A percentile compares a stretch with the other conserved stretches of the same genome.
phyloP scores from a whole-genome alignment of 2,329 filamentous ascomycete genomes.

The Dendrostoma leiphaemia region DNA sequence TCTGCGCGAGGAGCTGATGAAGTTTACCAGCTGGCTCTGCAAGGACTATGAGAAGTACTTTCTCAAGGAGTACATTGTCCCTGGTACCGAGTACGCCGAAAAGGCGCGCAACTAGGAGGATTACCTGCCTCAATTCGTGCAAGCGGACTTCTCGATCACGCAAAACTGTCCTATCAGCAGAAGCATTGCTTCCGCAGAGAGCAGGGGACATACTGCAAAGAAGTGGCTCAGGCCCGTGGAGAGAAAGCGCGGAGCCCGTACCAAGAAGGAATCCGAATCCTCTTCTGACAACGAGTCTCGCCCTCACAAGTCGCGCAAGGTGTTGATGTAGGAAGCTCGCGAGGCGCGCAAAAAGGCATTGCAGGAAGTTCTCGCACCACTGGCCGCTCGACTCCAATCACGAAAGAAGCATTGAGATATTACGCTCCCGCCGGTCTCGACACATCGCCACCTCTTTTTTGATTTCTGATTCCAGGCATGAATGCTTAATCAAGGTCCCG shows the following conservation, averaged over 20 bases:
- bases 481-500: not conserved
- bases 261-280: not conserved
- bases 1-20: conserved; percentile 82
- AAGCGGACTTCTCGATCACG: not conserved
- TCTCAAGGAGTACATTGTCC: conserved; percentile 70
- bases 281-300: not conserved
- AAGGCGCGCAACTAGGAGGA: conserved; percentile 48
- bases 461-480: not conserved
- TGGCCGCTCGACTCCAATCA: not conserved
- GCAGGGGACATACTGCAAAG: not conserved
- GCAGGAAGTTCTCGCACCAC: not conserved
- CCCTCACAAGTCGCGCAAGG: not conserved
- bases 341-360: not conserved
- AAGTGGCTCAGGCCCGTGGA: not conserved
- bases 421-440: not conserved
- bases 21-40: conserved; percentile 82
- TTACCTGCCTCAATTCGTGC: not conserved
- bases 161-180: not conserved
- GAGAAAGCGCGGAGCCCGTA: not conserved
- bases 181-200: not conserved
- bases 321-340: not conserved
- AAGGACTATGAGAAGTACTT: conserved; percentile 79
- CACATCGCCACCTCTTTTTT: not conserved
- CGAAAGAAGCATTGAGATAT: not conserved
- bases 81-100: conserved; percentile 69